Conservation (phyloP, 768 basidiomycete genomes). For the Rhizopogon salebrosus region DNA sequence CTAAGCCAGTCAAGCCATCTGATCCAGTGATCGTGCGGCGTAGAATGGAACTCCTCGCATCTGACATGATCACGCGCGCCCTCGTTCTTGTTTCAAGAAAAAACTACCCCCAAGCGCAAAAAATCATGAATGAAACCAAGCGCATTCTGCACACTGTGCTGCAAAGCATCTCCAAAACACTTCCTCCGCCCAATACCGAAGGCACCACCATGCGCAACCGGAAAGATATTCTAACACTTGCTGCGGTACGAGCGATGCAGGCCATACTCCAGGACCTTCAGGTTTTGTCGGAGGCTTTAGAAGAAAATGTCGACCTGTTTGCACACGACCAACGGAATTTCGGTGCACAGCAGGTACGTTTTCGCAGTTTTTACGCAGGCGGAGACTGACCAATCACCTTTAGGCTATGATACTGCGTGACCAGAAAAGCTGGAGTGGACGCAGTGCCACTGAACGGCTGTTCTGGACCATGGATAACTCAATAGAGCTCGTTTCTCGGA, state of each 20-base stretch:
- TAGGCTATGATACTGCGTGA: slow-evolving; percentile 95
- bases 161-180: slow-evolving; percentile 71
- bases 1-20: slow-evolving; percentile 41
- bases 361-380: background rate
- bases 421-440: slow-evolving; percentile 92
- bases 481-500: slow-evolving; percentile 79
- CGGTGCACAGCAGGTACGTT: slow-evolving; percentile 88
- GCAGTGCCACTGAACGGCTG: slow-evolving; percentile 84
- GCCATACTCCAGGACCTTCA: slow-evolving; percentile 87
- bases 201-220: slow-evolving; percentile 61
- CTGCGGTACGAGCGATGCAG: slow-evolving; percentile 76
- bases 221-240: slow-evolving; percentile 69
- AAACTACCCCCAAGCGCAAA: slow-evolving; percentile 87
- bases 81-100: slow-evolving; percentile 88
- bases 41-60: slow-evolving; percentile 93
- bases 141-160: slow-evolving; percentile 89
- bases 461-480: slow-evolving; percentile 94
- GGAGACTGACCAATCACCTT: slow-evolving; percentile 2
- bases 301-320: slow-evolving; percentile 88
- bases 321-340: slow-evolving; percentile 93
- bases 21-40: slow-evolving; percentile 90
- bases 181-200: slow-evolving; percentile 50
- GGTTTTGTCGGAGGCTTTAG: slow-evolving; percentile 77
- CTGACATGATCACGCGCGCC: slow-evolving; percentile 95
- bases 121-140: slow-evolving; percentile 87